These are phyloP conservation scores for Teunomyces gatunensis DNA, from an alignment of 805 yeast species.

Conservation along the genomic window DNA sequence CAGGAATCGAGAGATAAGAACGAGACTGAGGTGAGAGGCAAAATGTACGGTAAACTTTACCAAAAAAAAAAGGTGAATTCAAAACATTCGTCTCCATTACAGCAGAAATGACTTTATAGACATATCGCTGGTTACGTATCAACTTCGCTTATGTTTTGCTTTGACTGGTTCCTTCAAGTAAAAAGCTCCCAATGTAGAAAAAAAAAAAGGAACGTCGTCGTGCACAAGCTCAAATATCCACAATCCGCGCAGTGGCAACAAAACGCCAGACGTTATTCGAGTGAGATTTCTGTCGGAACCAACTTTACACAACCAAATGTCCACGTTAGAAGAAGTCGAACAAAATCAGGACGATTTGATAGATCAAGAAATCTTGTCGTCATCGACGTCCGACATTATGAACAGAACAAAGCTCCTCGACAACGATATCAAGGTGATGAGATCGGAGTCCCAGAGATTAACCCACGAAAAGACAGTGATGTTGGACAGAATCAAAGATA, in stretches of 20 bases:
- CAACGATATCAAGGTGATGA: conserved; percentile 92
- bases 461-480: conserved; percentile 90
- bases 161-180: too few species aligned
- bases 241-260: conserved; percentile 3
- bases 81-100: too few species aligned
- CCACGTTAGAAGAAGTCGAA: conserved; percentile 82
- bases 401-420: conserved; percentile 86
- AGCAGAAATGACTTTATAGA: too few species aligned
- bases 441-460: conserved; percentile 85
- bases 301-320: conserved; percentile 43
- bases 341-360: conserved; percentile 48
- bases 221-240: not conserved
- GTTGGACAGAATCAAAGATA: conserved; percentile 91
- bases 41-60: too few species aligned
- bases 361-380: conserved; percentile 76
- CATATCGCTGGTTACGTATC: too few species aligned
- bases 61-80: too few species aligned
- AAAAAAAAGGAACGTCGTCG: not conserved
- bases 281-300: not conserved
- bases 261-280: not conserved
- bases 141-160: too few species aligned
- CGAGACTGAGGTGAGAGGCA: too few species aligned
- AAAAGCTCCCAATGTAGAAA: too few species aligned
- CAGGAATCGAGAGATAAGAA: not conserved
- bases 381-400: conserved; percentile 77